Base-by-base conservation (phyloP, 495 filamentous ascomycete species). In the Penicillium waksmanii region DNA sequence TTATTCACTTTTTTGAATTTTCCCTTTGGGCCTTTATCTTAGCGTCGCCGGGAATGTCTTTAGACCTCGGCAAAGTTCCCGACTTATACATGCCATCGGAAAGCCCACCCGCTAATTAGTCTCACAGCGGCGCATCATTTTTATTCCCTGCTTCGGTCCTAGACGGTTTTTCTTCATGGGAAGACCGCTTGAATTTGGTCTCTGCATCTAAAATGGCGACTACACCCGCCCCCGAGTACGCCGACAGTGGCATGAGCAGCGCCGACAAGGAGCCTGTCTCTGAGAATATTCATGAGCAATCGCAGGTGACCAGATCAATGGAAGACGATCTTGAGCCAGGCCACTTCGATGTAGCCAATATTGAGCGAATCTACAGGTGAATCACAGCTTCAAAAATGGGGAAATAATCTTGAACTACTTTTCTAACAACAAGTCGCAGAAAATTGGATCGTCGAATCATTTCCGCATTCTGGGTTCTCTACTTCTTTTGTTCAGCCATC, bases 401-500 rank as follows among this genome's bases (percentile, higher is more conserved):
- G 11, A 40, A 25, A 23, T n/a, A 38, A 3, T 25, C 15, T 5
- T 42, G 43, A 47, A 55, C 15, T 13, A 10, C 13, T 21, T 13
- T 34, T 44, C 51, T 54, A 48, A 57, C 23, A 52, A 23, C 3
- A 21, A 6, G 57, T 18, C 31, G 12, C 51, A 78, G 84, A 57
- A 96, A 95, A 71, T 79, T 96, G 55, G 92, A 96, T 66, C 79
- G 79, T 10, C 87, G 92, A 46, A 94, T 96, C 69, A 89, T 96
- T 59, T 90, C 92, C 61, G 91, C 93, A 38, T 93, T 97, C 73
- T 96, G 92, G 92, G 74, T 88, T n/a, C 81, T 97, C 8, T 97
- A 97, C 75, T 96, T 97, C 71, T 82, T 96, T 57, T 91, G 89
- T 80, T 95, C 93, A 1, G 91, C 92, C 53, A 92, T 96, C 68